phyloP scores from a whole-genome alignment of 2,329 filamentous ascomycete species.

The Samsoniella hepiali region DNA sequence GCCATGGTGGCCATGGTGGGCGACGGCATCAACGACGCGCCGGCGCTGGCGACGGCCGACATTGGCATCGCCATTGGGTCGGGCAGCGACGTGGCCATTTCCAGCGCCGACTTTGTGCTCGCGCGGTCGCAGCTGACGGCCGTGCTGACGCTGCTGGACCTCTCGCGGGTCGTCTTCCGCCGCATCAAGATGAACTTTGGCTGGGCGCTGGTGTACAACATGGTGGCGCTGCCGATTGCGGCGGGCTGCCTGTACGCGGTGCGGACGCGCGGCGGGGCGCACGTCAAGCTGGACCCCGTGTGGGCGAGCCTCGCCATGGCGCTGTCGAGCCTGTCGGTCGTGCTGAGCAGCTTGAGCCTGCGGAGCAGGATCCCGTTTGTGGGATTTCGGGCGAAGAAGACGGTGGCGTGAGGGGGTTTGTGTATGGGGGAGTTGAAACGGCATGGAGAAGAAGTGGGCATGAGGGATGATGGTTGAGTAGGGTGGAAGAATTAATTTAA shows the following conservation, averaged over 20 bases:
- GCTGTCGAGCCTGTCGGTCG: constrained; percentile 83
- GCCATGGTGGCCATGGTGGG: constrained; percentile 76
- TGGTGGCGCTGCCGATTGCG: constrained; percentile 73
- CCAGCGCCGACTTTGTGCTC: constrained; percentile 77
- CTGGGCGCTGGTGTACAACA: constrained; percentile 82
- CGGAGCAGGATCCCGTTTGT: constrained; percentile 46
- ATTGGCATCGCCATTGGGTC: constrained; percentile 81
- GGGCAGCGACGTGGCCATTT: constrained; percentile 80
- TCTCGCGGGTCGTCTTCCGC: constrained; percentile 69
- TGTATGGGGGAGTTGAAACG: not conserved
- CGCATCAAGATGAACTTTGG: constrained; percentile 81
- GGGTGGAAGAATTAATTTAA: no score
- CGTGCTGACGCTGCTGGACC: constrained; percentile 68
- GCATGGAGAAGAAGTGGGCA: no score
- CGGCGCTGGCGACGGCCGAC: constrained; percentile 75
- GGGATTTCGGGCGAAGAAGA: constrained; percentile 40
- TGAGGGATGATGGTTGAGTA: no score
- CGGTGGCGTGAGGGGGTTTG: not conserved
- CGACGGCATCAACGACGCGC: constrained; percentile 84
- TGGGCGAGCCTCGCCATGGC: constrained; percentile 95
- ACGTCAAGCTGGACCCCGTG: constrained; percentile 67
- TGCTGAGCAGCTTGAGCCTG: constrained; percentile 74
- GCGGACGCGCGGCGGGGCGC: constrained; percentile 43
- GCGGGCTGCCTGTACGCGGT: constrained; percentile 72
- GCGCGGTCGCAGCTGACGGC: constrained; percentile 67